A percentile compares a stretch with the other conserved stretches of the same genome.
Conservation (phyloP, 768 basidiomycete genomes). For the Tremella mesenterica region DNA sequence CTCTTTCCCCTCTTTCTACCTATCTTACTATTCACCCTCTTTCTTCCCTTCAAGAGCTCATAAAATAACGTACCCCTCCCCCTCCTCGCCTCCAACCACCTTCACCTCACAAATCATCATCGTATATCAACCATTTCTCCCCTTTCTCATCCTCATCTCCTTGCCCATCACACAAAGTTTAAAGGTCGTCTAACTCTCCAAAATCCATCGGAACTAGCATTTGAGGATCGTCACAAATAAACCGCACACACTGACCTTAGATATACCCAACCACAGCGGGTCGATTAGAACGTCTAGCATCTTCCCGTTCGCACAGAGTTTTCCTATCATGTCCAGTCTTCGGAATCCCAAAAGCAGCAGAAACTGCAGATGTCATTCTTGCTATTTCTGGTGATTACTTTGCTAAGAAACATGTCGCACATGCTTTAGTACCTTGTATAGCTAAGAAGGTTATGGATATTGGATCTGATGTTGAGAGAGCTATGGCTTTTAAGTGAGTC, state of each 20-base stretch:
- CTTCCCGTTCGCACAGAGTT: constrained; percentile 53
- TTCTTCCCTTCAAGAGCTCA: too few species aligned
- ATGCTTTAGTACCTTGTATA: constrained; percentile 69
- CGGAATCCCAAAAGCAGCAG: constrained; percentile 57
- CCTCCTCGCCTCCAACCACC: too few species aligned
- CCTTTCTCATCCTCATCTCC: constrained; percentile 12
- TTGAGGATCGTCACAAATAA: not conserved
- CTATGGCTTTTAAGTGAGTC: constrained; percentile 44
- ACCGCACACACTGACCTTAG: not conserved
- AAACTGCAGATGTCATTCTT: constrained; percentile 58
- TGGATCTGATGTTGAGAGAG: constrained; percentile 70
- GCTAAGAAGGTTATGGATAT: constrained; percentile 65
- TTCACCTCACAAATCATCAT: too few species aligned
- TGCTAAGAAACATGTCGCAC: constrained; percentile 69
- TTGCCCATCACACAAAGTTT: too few species aligned
- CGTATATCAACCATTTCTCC: too few species aligned
- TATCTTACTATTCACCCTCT: too few species aligned
- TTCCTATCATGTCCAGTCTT: constrained; percentile 73
- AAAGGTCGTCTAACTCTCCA: constrained; percentile 48
- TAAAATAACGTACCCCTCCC: too few species aligned
- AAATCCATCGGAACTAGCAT: not conserved
- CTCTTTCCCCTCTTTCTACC: too few species aligned
- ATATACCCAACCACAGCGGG: constrained; percentile 44
- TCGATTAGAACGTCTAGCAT: constrained; percentile 58
- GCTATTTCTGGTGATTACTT: constrained; percentile 72